These are phyloP conservation scores for Pneumocystis jirovecii DNA, from an alignment of 1,139 yeast genomes.

Conservation along the genomic window DNA sequence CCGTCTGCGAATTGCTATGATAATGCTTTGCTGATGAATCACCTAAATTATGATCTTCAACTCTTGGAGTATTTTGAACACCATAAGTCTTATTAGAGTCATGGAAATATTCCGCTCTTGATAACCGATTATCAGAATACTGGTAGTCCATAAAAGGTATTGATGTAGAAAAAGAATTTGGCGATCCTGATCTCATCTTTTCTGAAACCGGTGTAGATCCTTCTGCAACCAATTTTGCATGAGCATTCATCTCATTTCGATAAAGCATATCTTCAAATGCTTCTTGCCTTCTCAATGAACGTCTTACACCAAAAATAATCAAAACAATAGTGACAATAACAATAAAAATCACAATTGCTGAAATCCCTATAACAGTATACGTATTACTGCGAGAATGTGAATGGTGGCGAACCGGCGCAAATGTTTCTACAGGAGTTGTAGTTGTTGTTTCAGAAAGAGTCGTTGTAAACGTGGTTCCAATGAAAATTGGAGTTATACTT, in stretches of 20 bases:
- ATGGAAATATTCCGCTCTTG: not conserved
- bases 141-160: not conserved
- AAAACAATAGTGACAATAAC: not conserved
- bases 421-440: not conserved
- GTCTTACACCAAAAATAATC: not conserved
- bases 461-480: not conserved
- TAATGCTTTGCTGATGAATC: not conserved
- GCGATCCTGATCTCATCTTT: not conserved
- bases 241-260: not conserved
- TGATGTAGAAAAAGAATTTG: not conserved
- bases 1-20: not conserved
- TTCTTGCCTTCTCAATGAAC: not conserved
- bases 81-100: not conserved
- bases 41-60: not conserved
- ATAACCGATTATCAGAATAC: not conserved
- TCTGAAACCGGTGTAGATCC: not conserved
- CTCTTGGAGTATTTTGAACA: not conserved
- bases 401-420: not conserved
- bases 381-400: not conserved
- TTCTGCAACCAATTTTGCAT: not conserved
- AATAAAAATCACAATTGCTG: not conserved
- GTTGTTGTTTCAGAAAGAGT: not conserved
- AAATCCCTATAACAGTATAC: not conserved
- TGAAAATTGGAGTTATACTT: not conserved
- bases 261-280: not conserved